Evolutionary conservation across 345 rosid species (phyloP), one percentile per base, ranked within the genome.

Genomic region (Syzygium aromaticum): DNA sequence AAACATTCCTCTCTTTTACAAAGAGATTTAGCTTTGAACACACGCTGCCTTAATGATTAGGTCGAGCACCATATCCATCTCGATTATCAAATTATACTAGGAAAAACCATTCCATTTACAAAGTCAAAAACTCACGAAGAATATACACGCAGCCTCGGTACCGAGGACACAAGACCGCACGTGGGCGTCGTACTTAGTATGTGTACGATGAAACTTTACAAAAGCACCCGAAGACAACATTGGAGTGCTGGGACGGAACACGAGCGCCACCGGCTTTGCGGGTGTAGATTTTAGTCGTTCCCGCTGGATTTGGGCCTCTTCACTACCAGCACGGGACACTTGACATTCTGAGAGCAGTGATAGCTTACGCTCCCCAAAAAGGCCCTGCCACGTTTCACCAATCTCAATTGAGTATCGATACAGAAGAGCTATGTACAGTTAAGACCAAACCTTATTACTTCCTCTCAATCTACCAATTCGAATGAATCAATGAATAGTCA

Each of bases 331-430:
- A 94, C 91, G 5, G 96, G 95, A 51, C 95, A 93, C 89, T 92
- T 93, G 28, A 92, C 96, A 27, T 91, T 85, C 49, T 93, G 97
- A 56, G 94, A 91, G 67, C 97, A 94, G 54, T 94, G 92, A 19
- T 88, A 89, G 93, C 95, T 94, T 56, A 93, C 95, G 53, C 96
- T 94, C 52, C 95, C 95, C 84, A 93, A 67, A 8, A 93, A 89
- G 28, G 93, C 91, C 92, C 95, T 93, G 87, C n/a, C 61, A 78
- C 0, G 13, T 61, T n/a, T n/a, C 38, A 13, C 1, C n/a, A 61
- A 13, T n/a, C 19, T 10, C 64, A 25, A 25, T 11, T 57, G 27
- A 57, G 30, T n/a, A 61, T 61, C 0, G 17, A 61, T 16, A 0
- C 10, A 0, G 0, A 61, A 61, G 19, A 7, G 6, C n/a, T 3